Evolutionary conservation across 805 yeast species (phyloP).

Genomic region (Yamadazyma scolyti): DNA sequence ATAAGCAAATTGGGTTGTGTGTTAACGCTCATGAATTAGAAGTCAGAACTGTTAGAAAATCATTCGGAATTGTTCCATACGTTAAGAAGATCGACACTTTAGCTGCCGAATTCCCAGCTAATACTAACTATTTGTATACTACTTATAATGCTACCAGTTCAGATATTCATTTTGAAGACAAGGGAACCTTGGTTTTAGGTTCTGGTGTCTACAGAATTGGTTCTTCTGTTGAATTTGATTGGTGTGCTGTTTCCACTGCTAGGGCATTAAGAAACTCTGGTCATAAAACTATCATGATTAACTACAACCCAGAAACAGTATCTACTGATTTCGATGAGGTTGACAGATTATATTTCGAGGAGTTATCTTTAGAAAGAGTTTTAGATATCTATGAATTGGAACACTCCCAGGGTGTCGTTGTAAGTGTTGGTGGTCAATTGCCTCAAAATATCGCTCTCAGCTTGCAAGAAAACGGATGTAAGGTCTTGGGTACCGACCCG

Average conservation of each 20-base stretch:
- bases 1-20: slow-evolving; percentile 82
- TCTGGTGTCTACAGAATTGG: slow-evolving; percentile 99
- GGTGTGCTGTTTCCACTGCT: slow-evolving; percentile 99
- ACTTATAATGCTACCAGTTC: slow-evolving; percentile 88
- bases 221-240: slow-evolving; percentile 96
- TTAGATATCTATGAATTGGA: slow-evolving; percentile 96
- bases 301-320: slow-evolving; percentile 98
- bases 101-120: slow-evolving; percentile 99
- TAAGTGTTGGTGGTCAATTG: slow-evolving; percentile 96
- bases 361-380: slow-evolving; percentile 90
- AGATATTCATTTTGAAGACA: slow-evolving; percentile 82
- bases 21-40: slow-evolving; percentile 72
- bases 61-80: slow-evolving; percentile 79
- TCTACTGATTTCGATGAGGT: slow-evolving; percentile 99
- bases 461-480: slow-evolving; percentile 78
- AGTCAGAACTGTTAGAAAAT: slow-evolving; percentile 78
- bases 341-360: slow-evolving; percentile 94
- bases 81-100: slow-evolving; percentile 96
- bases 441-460: slow-evolving; percentile 94
- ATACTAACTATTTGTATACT: slow-evolving; percentile 91
- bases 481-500: slow-evolving; percentile 91
- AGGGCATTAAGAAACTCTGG: slow-evolving; percentile 87
- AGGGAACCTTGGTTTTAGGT: slow-evolving; percentile 92
- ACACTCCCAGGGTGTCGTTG: slow-evolving; percentile 84
- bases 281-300: slow-evolving; percentile 89